Percentiles rank a stretch among this genome's conserved stretches.
These are phyloP conservation scores for Thuidium tamariscinum DNA, from an alignment of 225 moss, liverwort and hornwort species.

Conservation along the genomic window DNA sequence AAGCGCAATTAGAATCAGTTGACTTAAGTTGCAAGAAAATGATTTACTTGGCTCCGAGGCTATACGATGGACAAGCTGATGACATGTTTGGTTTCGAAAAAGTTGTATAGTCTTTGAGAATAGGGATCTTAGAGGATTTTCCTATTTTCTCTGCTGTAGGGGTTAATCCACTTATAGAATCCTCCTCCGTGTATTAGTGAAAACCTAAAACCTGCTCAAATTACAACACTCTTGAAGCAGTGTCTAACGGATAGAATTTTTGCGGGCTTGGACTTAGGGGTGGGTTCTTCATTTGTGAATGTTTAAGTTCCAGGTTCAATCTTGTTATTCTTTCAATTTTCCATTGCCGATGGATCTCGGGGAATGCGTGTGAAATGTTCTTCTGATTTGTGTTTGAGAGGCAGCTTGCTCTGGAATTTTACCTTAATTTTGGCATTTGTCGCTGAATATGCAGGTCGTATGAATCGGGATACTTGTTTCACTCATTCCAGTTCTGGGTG, in stretches of 20 bases:
- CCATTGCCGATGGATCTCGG: not conserved
- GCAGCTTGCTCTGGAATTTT: not conserved
- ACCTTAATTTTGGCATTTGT: not conserved
- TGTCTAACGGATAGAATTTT: not conserved
- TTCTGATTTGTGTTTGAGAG: not conserved
- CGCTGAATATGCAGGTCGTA: not conserved
- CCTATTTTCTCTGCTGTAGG: not conserved
- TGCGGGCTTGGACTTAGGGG: not conserved
- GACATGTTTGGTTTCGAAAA: not conserved
- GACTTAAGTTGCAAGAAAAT: not conserved
- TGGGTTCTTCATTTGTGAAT: not conserved
- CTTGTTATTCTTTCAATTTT: not conserved
- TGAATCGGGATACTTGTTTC: not conserved
- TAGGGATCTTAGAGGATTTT: not conserved
- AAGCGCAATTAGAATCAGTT: not conserved
- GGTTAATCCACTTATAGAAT: not conserved
- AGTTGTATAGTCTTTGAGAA: not conserved
- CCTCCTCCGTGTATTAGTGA: not conserved
- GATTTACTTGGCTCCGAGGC: not conserved
- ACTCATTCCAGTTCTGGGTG: not conserved
- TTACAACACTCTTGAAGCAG: not conserved
- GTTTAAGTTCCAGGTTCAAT: not conserved
- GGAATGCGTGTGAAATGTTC: not conserved
- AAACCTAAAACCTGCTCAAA: not conserved
- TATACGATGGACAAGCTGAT: not conserved